Evolutionary conservation across 805 yeast genomes (phyloP).

Genomic region (Saccharomycopsis fodiens): DNA sequence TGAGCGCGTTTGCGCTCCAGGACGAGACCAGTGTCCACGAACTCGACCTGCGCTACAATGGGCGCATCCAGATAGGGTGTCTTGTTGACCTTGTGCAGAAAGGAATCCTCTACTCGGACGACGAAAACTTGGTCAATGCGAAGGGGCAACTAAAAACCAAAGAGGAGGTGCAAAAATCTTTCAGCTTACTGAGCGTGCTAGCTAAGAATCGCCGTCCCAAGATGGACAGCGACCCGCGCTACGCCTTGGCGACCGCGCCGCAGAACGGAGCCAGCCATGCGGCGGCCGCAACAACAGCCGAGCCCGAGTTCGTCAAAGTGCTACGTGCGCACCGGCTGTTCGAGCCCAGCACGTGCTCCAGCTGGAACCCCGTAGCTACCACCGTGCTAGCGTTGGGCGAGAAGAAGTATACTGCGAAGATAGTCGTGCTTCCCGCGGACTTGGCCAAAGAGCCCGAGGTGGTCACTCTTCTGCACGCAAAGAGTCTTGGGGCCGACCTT

Average conservation of each 20-base stretch:
- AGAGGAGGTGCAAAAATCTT: constrained; percentile 26
- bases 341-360: constrained; percentile 38
- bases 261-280: constrained; percentile 1
- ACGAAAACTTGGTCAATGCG: constrained; percentile 46
- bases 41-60: constrained; percentile 43
- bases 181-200: constrained; percentile 16
- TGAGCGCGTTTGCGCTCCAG: constrained; percentile 73
- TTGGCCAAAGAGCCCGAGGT: constrained; percentile 24
- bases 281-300: background rate
- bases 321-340: constrained; percentile 33
- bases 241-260: constrained; percentile 25
- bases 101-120: constrained; percentile 73
- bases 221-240: constrained; percentile 27
- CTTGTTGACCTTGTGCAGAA: constrained; percentile 77
- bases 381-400: constrained; percentile 49
- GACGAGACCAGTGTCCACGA: constrained; percentile 60
- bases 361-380: constrained; percentile 49
- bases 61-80: constrained; percentile 65
- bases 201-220: constrained; percentile 26
- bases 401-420: constrained; percentile 39
- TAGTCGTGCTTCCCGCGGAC: constrained; percentile 30
- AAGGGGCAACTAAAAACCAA: constrained; percentile 27
- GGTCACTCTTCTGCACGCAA: constrained; percentile 31
- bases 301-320: constrained; percentile 22
- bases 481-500: constrained; percentile 23